A percentile compares a stretch with the other conserved stretches of the same genome.
Evolutionary conservation across 148 eudicot species (phyloP).

Genomic region (Nepenthes gracilis): DNA sequence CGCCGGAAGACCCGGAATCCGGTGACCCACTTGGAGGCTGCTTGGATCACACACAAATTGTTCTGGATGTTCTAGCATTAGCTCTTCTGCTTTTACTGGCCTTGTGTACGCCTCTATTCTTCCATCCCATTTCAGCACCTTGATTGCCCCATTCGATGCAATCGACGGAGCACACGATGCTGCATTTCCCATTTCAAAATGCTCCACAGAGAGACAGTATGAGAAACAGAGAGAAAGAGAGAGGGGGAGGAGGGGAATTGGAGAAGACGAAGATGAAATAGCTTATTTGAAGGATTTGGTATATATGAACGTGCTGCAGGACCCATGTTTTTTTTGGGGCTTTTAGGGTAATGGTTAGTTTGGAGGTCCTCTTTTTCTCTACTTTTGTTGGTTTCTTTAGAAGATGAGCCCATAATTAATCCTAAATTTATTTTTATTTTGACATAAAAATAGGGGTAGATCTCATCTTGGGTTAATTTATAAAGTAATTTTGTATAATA

Average conservation of each 20-base stretch:
- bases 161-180: conserved; percentile 39
- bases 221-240: conserved; percentile 1
- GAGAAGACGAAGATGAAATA: neutral
- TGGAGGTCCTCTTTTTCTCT: no score
- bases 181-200: conserved; percentile 33
- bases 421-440: no score
- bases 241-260: neutral
- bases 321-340: no score
- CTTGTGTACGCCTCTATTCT: conserved; percentile 21
- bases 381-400: no score
- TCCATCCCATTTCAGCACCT: conserved; percentile 31
- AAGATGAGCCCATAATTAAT: no score
- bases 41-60: conserved; percentile 38
- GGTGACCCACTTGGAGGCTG: conserved; percentile 31
- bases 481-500: no score
- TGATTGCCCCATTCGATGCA: conserved; percentile 15
- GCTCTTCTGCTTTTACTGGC: conserved; percentile 30
- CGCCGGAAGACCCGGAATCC: no score
- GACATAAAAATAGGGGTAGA: no score
- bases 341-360: no score
- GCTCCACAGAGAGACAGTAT: neutral
- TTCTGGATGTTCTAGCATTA: conserved; percentile 44
- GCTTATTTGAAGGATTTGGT: no score
- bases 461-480: no score
- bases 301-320: no score